These are phyloP conservation scores for Raffaelea ambrosiae DNA, from an alignment of 2,329 filamentous ascomycete species.

Conservation along the genomic window DNA sequence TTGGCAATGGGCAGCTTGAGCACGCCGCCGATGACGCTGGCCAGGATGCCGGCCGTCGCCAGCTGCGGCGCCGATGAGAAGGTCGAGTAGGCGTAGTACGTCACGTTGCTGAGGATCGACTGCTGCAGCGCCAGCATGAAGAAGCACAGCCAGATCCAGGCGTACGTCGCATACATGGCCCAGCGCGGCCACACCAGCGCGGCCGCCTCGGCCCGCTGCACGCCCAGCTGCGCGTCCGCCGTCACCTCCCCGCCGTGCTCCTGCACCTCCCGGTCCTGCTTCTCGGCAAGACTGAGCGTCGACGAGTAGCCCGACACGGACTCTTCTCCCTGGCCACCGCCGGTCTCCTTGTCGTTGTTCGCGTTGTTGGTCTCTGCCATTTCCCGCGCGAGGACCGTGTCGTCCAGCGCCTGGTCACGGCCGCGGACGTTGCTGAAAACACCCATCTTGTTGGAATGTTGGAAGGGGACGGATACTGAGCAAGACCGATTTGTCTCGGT, in stretches of 20 bases:
- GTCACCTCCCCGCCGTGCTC: conserved; percentile 8
- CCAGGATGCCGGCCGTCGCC: conserved; percentile 43
- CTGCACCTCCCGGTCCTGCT: conserved; percentile 10
- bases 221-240: conserved; percentile 30
- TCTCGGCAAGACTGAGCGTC: conserved; percentile 9
- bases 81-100: conserved; percentile 38
- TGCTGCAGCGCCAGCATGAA: conserved; percentile 29
- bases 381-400: neutral
- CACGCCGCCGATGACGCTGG: conserved; percentile 47
- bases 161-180: conserved; percentile 23
- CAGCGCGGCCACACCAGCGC: conserved; percentile 33
- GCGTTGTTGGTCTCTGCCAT: too few relatives aligned
- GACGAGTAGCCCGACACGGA: conserved; percentile 1
- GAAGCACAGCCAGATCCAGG: conserved; percentile 31
- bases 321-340: neutral
- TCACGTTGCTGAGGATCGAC: conserved; percentile 29
- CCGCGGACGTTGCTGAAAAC: conserved; percentile 3
- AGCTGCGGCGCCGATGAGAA: conserved; percentile 46
- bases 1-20: conserved; percentile 59
- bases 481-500: too few relatives aligned
- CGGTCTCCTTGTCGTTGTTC: neutral
- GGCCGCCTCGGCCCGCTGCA: conserved; percentile 38
- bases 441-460: too few relatives aligned
- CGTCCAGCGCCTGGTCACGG: conserved; percentile 3
- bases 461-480: too few relatives aligned